A percentile compares a stretch with the other conserved stretches of the same genome.
phyloP scores from a whole-genome alignment of 768 basidiomycete species.

The Kwoniella shandongensis region DNA sequence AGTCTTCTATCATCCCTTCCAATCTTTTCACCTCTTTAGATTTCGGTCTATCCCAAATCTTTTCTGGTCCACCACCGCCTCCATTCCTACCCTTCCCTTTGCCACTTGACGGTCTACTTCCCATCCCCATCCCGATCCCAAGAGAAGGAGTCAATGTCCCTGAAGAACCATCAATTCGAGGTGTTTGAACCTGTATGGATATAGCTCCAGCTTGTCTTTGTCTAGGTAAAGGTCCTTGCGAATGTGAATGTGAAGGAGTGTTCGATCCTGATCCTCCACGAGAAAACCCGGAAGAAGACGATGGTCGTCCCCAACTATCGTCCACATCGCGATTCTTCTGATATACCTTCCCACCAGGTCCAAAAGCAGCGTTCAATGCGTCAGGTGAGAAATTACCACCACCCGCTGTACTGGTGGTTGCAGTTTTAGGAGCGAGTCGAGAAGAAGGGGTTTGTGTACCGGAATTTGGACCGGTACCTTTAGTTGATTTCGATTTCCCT shows the following conservation, averaged over 20 bases:
- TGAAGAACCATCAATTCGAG: background rate
- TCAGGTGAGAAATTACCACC: conserved; percentile 13
- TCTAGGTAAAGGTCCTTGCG: background rate
- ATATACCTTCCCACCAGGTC: conserved; percentile 43
- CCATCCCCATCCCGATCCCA: background rate
- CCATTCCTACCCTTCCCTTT: conserved; percentile 24
- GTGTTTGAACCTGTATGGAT: conserved; percentile 13
- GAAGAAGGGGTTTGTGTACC: background rate
- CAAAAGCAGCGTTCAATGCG: conserved; percentile 38
- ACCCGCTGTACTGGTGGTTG: background rate
- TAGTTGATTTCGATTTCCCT: conserved; percentile 4
- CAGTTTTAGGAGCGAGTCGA: background rate
- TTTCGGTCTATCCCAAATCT: conserved; percentile 47
- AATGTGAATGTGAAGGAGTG: conserved; percentile 18
- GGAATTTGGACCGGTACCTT: background rate
- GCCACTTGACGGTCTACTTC: conserved; percentile 10
- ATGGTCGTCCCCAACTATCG: conserved; percentile 10
- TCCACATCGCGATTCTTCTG: conserved; percentile 44
- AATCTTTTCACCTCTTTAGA: conserved; percentile 38
- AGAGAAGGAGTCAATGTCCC: too few relatives aligned
- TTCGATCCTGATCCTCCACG: conserved; percentile 4
- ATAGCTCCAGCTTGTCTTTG: conserved; percentile 17
- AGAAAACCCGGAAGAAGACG: background rate
- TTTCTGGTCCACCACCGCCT: conserved; percentile 9
- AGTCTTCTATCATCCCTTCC: conserved; percentile 36